Conservation (phyloP, 1,284 basidiomycete species). For the Ceraceosorus guamensis region DNA sequence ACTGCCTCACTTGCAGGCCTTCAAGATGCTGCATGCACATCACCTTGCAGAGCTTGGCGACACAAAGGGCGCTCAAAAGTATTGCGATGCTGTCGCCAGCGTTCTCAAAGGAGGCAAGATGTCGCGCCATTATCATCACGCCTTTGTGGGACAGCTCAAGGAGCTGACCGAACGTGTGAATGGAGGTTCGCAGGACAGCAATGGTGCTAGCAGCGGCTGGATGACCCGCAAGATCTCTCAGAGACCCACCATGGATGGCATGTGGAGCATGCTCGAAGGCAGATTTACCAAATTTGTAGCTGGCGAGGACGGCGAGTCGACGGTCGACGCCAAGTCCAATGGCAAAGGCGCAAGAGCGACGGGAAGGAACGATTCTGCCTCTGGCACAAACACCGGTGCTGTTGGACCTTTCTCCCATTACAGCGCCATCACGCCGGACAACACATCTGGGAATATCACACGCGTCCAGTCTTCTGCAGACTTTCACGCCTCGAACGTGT, state of each 20-base stretch:
- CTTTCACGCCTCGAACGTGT: slow-evolving; percentile 14
- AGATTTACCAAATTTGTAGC: slow-evolving; percentile 92
- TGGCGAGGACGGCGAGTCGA: slow-evolving; percentile 47
- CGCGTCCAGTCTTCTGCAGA: slow-evolving; percentile 43
- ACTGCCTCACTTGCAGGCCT: slow-evolving; percentile 78
- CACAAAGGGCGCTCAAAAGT: slow-evolving; percentile 51
- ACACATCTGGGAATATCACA: slow-evolving; percentile 43
- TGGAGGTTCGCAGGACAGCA: slow-evolving; percentile 58
- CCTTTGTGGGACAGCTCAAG: slow-evolving; percentile 69
- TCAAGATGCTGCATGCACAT: slow-evolving; percentile 72
- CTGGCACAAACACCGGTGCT: not conserved
- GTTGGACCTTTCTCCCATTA: slow-evolving; percentile 86
- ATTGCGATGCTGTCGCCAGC: slow-evolving; percentile 81
- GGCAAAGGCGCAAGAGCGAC: slow-evolving; percentile 44
- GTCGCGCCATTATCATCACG: slow-evolving; percentile 64
- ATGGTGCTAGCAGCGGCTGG: slow-evolving; percentile 51
- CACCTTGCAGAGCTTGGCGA: slow-evolving; percentile 57
- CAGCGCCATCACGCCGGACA: slow-evolving; percentile 78
- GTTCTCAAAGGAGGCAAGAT: slow-evolving; percentile 58
- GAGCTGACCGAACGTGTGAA: slow-evolving; percentile 73
- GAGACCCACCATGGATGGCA: slow-evolving; percentile 81
- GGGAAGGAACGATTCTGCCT: slow-evolving; percentile 36
- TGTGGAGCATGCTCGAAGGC: slow-evolving; percentile 90
- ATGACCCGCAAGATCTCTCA: slow-evolving; percentile 56
- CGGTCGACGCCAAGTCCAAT: not conserved